These are phyloP conservation scores for Leucogyrophana mollusca DNA, from an alignment of 768 basidiomycete genomes.

Conservation along the genomic window DNA sequence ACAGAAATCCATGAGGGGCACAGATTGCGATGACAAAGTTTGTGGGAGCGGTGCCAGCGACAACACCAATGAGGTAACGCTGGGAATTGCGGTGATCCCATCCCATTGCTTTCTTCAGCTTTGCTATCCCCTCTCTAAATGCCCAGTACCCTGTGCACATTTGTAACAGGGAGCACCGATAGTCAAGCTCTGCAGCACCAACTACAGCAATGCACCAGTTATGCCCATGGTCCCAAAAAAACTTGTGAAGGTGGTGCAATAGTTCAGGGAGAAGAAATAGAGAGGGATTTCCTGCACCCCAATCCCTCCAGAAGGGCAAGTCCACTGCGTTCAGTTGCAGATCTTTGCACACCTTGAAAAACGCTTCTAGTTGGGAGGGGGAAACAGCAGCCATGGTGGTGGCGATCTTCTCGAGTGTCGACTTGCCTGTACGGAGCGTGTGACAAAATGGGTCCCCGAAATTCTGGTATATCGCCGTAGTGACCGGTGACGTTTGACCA, in stretches of 20 bases:
- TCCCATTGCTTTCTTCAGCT: slow-evolving; percentile 40
- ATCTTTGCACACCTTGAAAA: slow-evolving; percentile 16
- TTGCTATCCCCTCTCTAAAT: slow-evolving; percentile 37
- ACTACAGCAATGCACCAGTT: slow-evolving; percentile 38
- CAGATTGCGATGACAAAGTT: slow-evolving; percentile 6
- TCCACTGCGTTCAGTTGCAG: slow-evolving; percentile 5
- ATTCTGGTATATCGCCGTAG: slow-evolving; percentile 25
- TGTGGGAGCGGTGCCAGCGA: neutral
- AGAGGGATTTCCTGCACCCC: slow-evolving; percentile 29
- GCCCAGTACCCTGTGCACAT: slow-evolving; percentile 29
- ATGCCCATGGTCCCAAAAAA: slow-evolving; percentile 36
- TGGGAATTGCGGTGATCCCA: slow-evolving; percentile 37
- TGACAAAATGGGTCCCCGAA: slow-evolving; percentile 17
- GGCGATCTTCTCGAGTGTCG: too few relatives aligned
- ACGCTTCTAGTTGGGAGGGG: slow-evolving; percentile 19
- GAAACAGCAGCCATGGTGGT: slow-evolving; percentile 10
- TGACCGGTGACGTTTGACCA: slow-evolving; percentile 30
- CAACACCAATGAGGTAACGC: slow-evolving; percentile 23
- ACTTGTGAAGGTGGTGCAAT: slow-evolving; percentile 38
- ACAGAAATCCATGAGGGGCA: slow-evolving; percentile 22
- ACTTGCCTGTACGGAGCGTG: slow-evolving; percentile 15
- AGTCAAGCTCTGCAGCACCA: slow-evolving; percentile 32
- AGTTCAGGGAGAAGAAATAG: slow-evolving; percentile 34
- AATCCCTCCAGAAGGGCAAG: slow-evolving; percentile 36
- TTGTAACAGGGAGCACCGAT: slow-evolving; percentile 34